Percentiles rank a stretch among this genome's conserved stretches.
phyloP scores from a whole-genome alignment of 495 filamentous ascomycete genomes.

The Aspergillus leporis region DNA sequence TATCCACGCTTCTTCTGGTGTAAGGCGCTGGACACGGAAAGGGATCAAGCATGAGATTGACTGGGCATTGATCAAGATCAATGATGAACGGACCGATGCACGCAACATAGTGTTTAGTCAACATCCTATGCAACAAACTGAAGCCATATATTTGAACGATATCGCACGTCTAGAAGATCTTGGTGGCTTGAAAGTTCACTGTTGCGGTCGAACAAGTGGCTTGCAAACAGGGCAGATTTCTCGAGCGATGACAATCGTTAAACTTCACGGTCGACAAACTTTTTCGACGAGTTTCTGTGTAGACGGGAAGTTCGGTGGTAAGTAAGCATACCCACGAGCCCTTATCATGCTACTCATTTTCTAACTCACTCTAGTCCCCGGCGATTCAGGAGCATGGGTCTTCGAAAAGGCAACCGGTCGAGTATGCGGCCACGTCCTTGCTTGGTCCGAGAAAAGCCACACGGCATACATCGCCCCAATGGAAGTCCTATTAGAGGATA shows the following conservation, averaged over 20 bases:
- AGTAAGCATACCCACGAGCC: conserved; percentile 26
- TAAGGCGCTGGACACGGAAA: conserved; percentile 66
- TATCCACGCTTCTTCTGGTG: conserved; percentile 85
- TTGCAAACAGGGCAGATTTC: conserved; percentile 76
- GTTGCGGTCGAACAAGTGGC: conserved; percentile 87
- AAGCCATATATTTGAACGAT: conserved; percentile 42
- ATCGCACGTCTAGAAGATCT: conserved; percentile 55
- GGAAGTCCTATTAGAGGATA: conserved; percentile 85
- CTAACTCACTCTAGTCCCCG: conserved; percentile 56
- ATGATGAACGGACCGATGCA: conserved; percentile 66
- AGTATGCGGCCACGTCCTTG: conserved; percentile 86
- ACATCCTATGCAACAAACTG: conserved; percentile 18
- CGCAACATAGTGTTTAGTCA: conserved; percentile 57
- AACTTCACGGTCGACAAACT: conserved; percentile 76
- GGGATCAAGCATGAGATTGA: conserved; percentile 87
- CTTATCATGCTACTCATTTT: neutral
- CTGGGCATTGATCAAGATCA: conserved; percentile 88
- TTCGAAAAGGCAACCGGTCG: conserved; percentile 77
- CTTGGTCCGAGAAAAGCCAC: conserved; percentile 73
- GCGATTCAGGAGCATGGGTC: conserved; percentile 92
- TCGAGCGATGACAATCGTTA: conserved; percentile 73
- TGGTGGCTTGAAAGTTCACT: conserved; percentile 76
- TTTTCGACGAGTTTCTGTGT: conserved; percentile 83
- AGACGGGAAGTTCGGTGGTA: conserved; percentile 67
- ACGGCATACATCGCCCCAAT: conserved; percentile 91